Conservation (phyloP, 2,329 filamentous ascomycete genomes). For the Chaetomiaceae sp. region DNA sequence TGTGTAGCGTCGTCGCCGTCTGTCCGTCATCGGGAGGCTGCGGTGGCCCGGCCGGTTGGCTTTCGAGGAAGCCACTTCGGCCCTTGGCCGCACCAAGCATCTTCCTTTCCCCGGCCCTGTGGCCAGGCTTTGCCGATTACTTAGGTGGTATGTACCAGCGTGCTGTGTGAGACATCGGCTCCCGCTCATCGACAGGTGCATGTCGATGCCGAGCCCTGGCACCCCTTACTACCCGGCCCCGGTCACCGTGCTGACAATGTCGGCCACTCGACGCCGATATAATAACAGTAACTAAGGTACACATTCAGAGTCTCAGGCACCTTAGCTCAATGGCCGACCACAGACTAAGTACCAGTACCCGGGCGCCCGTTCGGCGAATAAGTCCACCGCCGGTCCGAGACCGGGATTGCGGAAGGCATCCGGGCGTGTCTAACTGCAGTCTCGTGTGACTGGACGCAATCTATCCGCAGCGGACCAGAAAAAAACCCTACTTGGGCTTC, state of each 20-base stretch:
- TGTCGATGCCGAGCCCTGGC: not conserved
- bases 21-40: not conserved
- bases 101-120: no score
- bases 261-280: no score
- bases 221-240: no score
- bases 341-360: not conserved
- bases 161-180: not conserved
- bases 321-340: not conserved
- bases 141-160: no score
- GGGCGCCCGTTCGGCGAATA: not conserved
- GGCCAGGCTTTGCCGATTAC: no score
- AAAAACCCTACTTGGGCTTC: not conserved
- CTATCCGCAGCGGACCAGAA: not conserved
- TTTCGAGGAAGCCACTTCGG: not conserved
- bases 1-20: not conserved
- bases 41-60: not conserved
- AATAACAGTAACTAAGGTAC: no score
- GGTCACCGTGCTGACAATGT: no score
- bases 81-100: conserved; percentile 2
- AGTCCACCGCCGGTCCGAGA: conserved; percentile 1
- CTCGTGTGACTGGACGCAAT: conserved; percentile 1
- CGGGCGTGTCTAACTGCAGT: not conserved
- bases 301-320: no score
- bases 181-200: not conserved
- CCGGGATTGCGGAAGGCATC: not conserved